phyloP scores from a whole-genome alignment of 2,329 filamentous ascomycete species.

The Elsinoe ampelina region DNA sequence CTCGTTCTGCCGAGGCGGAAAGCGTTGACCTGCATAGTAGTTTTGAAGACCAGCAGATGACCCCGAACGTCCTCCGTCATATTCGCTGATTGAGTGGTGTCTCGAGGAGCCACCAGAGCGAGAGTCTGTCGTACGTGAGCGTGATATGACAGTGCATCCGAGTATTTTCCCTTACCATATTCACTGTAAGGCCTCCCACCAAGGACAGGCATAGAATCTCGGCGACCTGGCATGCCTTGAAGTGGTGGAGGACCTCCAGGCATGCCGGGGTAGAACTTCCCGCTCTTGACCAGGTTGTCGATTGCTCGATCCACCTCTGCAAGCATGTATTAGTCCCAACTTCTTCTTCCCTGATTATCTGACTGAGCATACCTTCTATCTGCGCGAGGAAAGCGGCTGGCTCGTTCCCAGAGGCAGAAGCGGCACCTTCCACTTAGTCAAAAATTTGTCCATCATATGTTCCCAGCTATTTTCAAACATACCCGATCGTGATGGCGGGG shows the following conservation, averaged over 20 bases:
- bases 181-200: conserved; percentile 45
- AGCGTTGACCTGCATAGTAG: conserved; percentile 89
- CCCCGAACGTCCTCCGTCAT: conserved; percentile 65
- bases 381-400: conserved; percentile 72
- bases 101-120: conserved; percentile 61
- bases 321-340: not conserved
- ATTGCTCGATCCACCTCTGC: conserved; percentile 91
- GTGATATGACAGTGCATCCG: conserved; percentile 8
- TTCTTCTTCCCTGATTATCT: not conserved
- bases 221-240: conserved; percentile 52
- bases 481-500: conserved; percentile 64
- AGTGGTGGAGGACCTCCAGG: conserved; percentile 25
- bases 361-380: conserved; percentile 84
- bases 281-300: conserved; percentile 93
- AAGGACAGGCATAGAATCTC: conserved; percentile 67
- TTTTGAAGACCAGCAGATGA: conserved; percentile 74
- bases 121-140: conserved; percentile 42
- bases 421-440: conserved; percentile 51
- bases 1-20: conserved; percentile 79
- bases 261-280: conserved; percentile 63
- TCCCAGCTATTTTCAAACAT: conserved; percentile 26
- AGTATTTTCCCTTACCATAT: conserved; percentile 43
- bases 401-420: conserved; percentile 62
- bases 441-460: not conserved
- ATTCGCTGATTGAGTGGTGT: conserved; percentile 78